A percentile compares a stretch with the other conserved stretches of the same genome.
Conservation (phyloP, 129 eudicot genomes). For the Deinandra increscens region DNA sequence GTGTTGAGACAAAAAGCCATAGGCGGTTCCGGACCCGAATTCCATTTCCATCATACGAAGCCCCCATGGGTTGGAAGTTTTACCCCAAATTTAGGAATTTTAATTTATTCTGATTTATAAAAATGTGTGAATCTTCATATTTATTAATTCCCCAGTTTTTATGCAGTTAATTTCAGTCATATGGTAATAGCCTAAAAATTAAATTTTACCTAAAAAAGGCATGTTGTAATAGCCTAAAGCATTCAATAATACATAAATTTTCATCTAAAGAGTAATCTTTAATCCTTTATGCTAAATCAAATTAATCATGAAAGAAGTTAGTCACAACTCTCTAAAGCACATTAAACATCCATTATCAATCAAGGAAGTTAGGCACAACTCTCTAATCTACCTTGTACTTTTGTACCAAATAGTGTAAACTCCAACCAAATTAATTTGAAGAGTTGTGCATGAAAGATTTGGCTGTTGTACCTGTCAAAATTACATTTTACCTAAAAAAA, state of each 20-base stretch:
- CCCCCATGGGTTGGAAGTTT: too few species aligned
- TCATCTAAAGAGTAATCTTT: neutral
- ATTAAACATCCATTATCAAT: too few species aligned
- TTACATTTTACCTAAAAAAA: neutral
- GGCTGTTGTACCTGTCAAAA: too few species aligned
- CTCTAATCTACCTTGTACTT: neutral
- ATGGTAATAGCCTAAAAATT: neutral
- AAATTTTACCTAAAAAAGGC: neutral
- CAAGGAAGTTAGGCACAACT: neutral
- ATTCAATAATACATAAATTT: neutral
- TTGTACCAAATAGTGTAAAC: too few species aligned
- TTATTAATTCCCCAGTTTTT: neutral
- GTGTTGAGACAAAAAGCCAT: neutral
- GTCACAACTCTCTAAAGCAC: too few species aligned
- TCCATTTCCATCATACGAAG: neutral
- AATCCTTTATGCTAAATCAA: neutral
- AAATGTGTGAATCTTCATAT: neutral
- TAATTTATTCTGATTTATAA: neutral
- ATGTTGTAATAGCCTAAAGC: neutral
- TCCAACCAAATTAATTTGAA: too few species aligned
- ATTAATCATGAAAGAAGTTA: too few species aligned
- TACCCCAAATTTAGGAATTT: neutral
- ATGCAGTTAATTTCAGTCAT: neutral
- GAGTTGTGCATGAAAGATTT: too few species aligned
- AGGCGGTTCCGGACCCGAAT: neutral